Evolutionary conservation across 2,329 filamentous ascomycete species (phyloP), one percentile per base, ranked within the genome.

Genomic region (Alternaria triticimaculans): DNA sequence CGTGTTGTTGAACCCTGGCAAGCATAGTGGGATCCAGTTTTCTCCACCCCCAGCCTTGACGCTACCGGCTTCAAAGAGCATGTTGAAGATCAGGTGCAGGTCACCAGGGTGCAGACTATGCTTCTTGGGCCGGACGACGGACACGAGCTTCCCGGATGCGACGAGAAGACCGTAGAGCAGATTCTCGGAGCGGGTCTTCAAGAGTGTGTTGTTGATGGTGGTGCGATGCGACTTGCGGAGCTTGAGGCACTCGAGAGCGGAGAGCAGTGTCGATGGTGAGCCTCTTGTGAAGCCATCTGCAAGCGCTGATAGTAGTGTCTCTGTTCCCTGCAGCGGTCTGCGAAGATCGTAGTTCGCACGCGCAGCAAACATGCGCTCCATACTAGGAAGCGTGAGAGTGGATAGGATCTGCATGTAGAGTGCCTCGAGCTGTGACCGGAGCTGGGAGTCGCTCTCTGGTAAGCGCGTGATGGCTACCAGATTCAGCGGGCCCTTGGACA

Each of bases 381-480:
- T 86, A 14, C 89, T 92, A 0, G 96, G 95, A 9, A 99, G 85
- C 0, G 96, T 99, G 63, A 99, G 83, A 0, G 96, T 99, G 2
- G 96, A 98, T 25, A 99, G 82, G 55, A 99, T 97, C 80, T 99
- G 96, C 92, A 97, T 98, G 80, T 99, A 99, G 41, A 99, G 83
- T 12, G 95, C 94, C 69, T 97, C 94, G 3, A 99, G 87, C 78
- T 99, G 96, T 20, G 89, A 87, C 58, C 92, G 89, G 20, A 99
- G 86, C 79, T 99, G 95, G 5, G 88, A 84, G 76, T 98, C 95
- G 77, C 93, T 97, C 80, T 99, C 96, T n/a, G 91, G 89, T 11
- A 99, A 87, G 66, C 90, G 91, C 76, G 94, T 97, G 74, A 98
- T 96, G 48, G 94, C 95, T 53, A 98, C 92, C 48, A 99, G 90